These are phyloP conservation scores for Nicotiana otophora DNA, from an alignment of 257 asterid genomes.

Conservation along the genomic window DNA sequence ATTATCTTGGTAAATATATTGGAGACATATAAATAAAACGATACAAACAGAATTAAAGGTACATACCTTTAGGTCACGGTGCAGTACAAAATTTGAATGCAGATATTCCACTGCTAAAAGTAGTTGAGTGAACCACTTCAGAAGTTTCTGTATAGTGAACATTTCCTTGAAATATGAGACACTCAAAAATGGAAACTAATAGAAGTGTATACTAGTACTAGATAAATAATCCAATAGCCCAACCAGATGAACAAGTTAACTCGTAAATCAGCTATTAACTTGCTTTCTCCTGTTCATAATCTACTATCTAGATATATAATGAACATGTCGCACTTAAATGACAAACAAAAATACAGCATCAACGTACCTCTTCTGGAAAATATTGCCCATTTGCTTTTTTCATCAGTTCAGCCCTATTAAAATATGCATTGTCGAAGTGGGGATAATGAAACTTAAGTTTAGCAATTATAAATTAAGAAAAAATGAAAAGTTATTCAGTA, in stretches of 20 bases:
- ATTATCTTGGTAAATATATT: constrained; percentile 18
- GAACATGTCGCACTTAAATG: neutral
- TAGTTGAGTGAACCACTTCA: constrained; percentile 94
- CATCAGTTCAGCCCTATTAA: constrained; percentile 92
- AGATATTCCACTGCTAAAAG: constrained; percentile 91
- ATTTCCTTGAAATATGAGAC: constrained; percentile 15
- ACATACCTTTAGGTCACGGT: constrained; percentile 89
- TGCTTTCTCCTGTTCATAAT: neutral
- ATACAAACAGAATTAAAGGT: constrained; percentile 1
- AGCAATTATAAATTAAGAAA: constrained; percentile 11
- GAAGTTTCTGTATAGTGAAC: constrained; percentile 55
- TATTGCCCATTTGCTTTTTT: constrained; percentile 81
- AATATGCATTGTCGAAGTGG: neutral
- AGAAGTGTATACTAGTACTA: neutral
- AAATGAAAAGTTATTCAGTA: neutral
- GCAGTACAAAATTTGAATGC: constrained; percentile 90
- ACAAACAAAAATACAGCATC: neutral
- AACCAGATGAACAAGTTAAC: neutral
- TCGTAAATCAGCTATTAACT: neutral
- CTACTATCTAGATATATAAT: neutral
- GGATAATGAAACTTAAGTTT: neutral
- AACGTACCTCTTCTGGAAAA: constrained; percentile 86
- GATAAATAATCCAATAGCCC: neutral
- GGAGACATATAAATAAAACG: neutral
- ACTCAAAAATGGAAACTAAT: neutral